A percentile compares a stretch with the other conserved stretches of the same genome.
These are phyloP conservation scores for Bifiguratus adelaidae DNA, from an alignment of 192 early-diverging fungal species.

Conservation along the genomic window DNA sequence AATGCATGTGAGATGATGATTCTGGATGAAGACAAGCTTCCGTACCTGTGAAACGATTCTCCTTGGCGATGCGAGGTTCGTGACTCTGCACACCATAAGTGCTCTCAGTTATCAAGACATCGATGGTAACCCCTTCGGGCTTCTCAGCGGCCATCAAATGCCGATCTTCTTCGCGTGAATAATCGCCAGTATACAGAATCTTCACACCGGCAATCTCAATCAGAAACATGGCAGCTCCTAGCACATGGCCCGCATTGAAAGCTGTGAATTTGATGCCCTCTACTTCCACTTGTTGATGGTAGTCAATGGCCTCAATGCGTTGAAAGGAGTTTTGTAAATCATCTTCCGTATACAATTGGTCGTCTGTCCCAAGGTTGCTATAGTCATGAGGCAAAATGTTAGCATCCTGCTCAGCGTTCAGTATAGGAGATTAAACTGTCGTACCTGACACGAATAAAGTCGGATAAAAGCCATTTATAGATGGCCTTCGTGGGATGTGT, in stretches of 20 bases:
- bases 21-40: background rate
- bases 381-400: conserved; percentile 1
- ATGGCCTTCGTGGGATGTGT: conserved; percentile 98
- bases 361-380: conserved; percentile 62
- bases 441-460: conserved; percentile 87
- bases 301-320: conserved; percentile 90
- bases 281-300: conserved; percentile 92
- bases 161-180: conserved; percentile 97
- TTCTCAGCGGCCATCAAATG: conserved; percentile 95
- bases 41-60: conserved; percentile 75
- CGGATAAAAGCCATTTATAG: conserved; percentile 90
- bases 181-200: conserved; percentile 96
- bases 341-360: conserved; percentile 84
- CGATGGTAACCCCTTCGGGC: conserved; percentile 67
- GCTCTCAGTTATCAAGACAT: conserved; percentile 91
- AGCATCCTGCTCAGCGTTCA: conserved; percentile 19
- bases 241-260: conserved; percentile 96
- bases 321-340: conserved; percentile 75
- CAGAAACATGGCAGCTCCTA: conserved; percentile 97
- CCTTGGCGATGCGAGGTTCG: conserved; percentile 87
- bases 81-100: conserved; percentile 97
- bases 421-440: background rate
- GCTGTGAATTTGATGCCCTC: conserved; percentile 91
- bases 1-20: background rate
- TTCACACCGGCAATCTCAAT: conserved; percentile 84